Base-by-base conservation (phyloP, 371 early-diverging fungal genomes). In the Mortierella sp. region DNA sequence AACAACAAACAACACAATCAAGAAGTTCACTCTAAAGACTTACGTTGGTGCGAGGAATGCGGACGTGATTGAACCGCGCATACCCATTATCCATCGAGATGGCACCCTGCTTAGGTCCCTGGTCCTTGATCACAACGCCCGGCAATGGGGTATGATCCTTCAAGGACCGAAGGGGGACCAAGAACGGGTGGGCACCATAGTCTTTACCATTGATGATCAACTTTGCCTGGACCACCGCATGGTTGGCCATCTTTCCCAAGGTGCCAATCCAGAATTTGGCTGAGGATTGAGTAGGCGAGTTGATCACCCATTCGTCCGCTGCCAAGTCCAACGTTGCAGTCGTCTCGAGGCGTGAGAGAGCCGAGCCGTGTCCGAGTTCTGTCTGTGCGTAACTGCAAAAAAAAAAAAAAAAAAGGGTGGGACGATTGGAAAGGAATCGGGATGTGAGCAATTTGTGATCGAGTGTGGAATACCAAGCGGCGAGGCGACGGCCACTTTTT, bases 201-300 rank as follows among this genome's bases (percentile, higher is more conserved):
- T 91, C 89, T 74, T 94, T 94, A 58, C 94, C 95, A 34, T 92
- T 88, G 44, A 95, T 91, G 41, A 95, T 90, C 65, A 98, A 85
- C 72, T 93, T 92, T 19, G 97, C 97, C 92, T 95, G 94, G 13
- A 98, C 96, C 73, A 94, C 89, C 7, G 95, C 94, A 85, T 97
- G 95, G 53, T 93, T 98, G 10, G 91, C 89, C 34, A 86, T 86
- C 67, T 89, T 90, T 48, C 91, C 92, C 19, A 91, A 83, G 48
- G 95, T 94, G 64, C 98, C 98, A 64, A 95, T 93, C 98, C 98
- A 98, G 92, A 95, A 97, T 81, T 98, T 98, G 34, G 86, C 85
- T 29, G 84, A 85, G 8, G 88, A 87, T 52, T 93, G 82, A 22
- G 87, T 90, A 24, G 95, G 95, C 16, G 93, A 91, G 85, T 96